Percentiles rank a stretch among this genome's conserved stretches.
Evolutionary conservation across 768 basidiomycete genomes (phyloP).

Genomic region (Trametes villosa): DNA sequence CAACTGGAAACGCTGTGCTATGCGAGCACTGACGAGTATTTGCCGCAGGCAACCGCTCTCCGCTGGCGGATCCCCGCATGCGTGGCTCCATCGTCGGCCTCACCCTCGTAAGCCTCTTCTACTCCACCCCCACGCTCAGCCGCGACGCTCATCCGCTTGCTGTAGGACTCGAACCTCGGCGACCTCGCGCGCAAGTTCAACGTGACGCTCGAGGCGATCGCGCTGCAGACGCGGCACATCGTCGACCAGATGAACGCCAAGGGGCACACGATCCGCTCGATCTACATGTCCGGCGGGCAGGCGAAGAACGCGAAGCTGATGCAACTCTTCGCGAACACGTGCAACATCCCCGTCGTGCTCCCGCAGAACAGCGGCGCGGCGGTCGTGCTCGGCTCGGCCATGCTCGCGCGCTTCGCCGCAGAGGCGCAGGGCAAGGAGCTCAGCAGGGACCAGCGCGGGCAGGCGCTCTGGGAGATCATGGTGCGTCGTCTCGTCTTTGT

Average conservation of each 20-base stretch:
- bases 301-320: slow-evolving; percentile 89
- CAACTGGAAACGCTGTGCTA: neutral
- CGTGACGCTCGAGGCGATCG: slow-evolving; percentile 90
- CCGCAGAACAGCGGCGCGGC: slow-evolving; percentile 77
- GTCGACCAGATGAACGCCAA: slow-evolving; percentile 86
- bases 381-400: slow-evolving; percentile 91
- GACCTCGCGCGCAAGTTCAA: slow-evolving; percentile 93
- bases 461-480: slow-evolving; percentile 91
- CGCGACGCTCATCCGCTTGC: slow-evolving; percentile 4
- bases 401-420: slow-evolving; percentile 88
- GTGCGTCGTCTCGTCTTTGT: slow-evolving; percentile 42
- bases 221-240: slow-evolving; percentile 93
- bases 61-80: slow-evolving; percentile 95
- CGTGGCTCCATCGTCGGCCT: slow-evolving; percentile 90
- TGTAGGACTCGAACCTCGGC: slow-evolving; percentile 66
- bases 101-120: slow-evolving; percentile 56
- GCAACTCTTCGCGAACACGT: slow-evolving; percentile 87
- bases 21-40: neutral
- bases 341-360: slow-evolving; percentile 79
- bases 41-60: slow-evolving; percentile 86
- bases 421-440: slow-evolving; percentile 48
- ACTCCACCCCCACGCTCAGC: neutral
- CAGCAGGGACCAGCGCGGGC: slow-evolving; percentile 53
- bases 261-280: slow-evolving; percentile 79
- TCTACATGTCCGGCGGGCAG: slow-evolving; percentile 95